A percentile compares a stretch with the other conserved stretches of the same genome.
Conservation (phyloP, 2,329 filamentous ascomycete species). For the Ophiostoma australiae region DNA sequence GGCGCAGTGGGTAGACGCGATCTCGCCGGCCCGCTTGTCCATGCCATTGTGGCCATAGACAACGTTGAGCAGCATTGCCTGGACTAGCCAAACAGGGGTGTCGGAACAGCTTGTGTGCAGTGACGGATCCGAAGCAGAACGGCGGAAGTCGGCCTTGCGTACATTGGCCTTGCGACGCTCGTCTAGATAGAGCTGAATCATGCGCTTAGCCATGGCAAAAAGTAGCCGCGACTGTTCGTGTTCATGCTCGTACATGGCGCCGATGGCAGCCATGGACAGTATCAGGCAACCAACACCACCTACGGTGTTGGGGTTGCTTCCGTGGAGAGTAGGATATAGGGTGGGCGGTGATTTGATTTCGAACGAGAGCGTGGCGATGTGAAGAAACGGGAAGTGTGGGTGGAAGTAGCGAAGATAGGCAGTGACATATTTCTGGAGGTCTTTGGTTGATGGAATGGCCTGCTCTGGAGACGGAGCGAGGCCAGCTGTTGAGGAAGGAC, state of each 20-base stretch:
- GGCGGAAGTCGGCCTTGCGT: conserved; percentile 55
- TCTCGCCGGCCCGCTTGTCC: conserved; percentile 84
- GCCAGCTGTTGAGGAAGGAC: conserved; percentile 45
- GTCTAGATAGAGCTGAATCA: conserved; percentile 90
- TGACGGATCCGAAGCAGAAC: conserved; percentile 38
- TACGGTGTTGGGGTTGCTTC: conserved; percentile 40
- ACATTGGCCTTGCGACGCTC: conserved; percentile 84
- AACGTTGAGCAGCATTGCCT: conserved; percentile 93
- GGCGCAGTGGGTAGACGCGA: conserved; percentile 86
- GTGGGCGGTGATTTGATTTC: conserved; percentile 53
- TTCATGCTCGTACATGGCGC: conserved; percentile 76
- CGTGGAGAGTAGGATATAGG: conserved; percentile 58
- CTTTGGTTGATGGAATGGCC: conserved; percentile 69
- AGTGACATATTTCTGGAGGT: conserved; percentile 84
- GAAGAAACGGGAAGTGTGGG: conserved; percentile 89
- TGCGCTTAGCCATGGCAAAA: conserved; percentile 90
- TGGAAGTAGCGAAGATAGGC: conserved; percentile 91
- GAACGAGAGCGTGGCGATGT: conserved; percentile 87
- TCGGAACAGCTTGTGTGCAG: conserved; percentile 57
- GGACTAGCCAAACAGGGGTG: conserved; percentile 89
- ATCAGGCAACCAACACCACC: conserved; percentile 83
- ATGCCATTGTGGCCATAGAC: conserved; percentile 94
- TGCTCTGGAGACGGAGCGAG: conserved; percentile 52
- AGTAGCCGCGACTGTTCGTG: conserved; percentile 72
- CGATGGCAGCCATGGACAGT: conserved; percentile 76